Base-by-base conservation (phyloP, 2,329 filamentous ascomycete genomes). In the Neofusicoccum sp. region DNA sequence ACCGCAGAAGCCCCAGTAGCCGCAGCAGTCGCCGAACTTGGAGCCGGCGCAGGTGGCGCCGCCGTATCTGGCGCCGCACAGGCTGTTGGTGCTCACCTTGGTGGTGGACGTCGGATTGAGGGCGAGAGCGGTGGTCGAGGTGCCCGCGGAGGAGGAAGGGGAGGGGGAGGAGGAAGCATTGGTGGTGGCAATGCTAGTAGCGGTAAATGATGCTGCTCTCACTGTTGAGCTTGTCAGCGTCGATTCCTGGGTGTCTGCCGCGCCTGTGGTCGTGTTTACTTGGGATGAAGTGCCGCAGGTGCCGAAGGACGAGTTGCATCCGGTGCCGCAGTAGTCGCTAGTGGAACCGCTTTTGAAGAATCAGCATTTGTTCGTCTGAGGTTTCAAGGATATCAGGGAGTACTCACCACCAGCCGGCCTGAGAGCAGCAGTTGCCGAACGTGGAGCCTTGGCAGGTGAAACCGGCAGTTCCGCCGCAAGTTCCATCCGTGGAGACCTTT, bases 401-500 rank as follows among this genome's bases (percentile, higher is more conserved):
- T 14, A 60, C 58, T 56, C 58, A 63, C 62, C 81, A 83, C 68
- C 71, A 74, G 52, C 77, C 71, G 65, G 71, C 70, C 62, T 68
- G 71, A 14, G 78, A 80, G 71, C 80, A 83, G 72, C 81, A 81
- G 62, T 77, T 68, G 2, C 79, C 79, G 62, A 76, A 80, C 8
- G 66, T 54, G 64, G 76, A 79, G n/a, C 78, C 79, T 41, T 71
- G 66, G 65, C 80, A 81, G 31, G 78, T 81, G 64, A 75, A 75
- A 16, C 75, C 76, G 16, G 71, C 73, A 28, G 72, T 66, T 48
- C 75, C 78, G 28, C 78, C 80, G 60, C 80, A 81, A 16, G 70
- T 72, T 14, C 77, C 79, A 54, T 81, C 76, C 22, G 73, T 67
- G 1, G 78, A 80, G 12, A 77, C 69, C 63, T 72, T 74, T 14